phyloP scores from a whole-genome alignment of 2,329 filamentous ascomycete genomes.

The Mycogone perniciosa region DNA sequence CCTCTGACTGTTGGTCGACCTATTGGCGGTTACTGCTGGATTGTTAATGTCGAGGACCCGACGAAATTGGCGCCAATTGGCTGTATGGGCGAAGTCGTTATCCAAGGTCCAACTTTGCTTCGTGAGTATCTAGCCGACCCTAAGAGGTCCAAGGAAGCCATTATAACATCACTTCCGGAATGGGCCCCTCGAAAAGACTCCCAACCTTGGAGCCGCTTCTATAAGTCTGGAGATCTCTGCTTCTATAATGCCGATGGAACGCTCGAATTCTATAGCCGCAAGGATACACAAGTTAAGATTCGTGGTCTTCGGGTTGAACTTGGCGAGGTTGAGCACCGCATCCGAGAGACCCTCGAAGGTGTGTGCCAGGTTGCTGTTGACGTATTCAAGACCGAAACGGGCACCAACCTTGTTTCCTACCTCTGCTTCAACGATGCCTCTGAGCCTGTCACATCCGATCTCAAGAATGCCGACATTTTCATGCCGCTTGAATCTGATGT shows the following conservation, averaged over 20 bases:
- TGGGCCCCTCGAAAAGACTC: slow-evolving; percentile 1
- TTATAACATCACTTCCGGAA: background rate
- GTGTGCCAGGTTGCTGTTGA: slow-evolving; percentile 8
- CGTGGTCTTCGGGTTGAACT: slow-evolving; percentile 52
- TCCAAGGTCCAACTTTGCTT: slow-evolving; percentile 5
- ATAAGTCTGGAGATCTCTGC: slow-evolving; percentile 44
- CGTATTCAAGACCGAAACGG: slow-evolving; percentile 1
- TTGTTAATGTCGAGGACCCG: background rate
- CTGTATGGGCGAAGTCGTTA: slow-evolving; percentile 7
- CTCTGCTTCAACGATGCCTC: slow-evolving; percentile 2
- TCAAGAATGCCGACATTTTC: background rate
- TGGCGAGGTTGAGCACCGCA: slow-evolving; percentile 18
- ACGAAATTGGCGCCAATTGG: slow-evolving; percentile 6
- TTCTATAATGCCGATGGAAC: slow-evolving; percentile 33
- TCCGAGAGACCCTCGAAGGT: slow-evolving; percentile 2
- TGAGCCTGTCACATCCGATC: background rate
- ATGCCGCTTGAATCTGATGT: background rate
- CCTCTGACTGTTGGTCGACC: slow-evolving; percentile 3
- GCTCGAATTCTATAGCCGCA: slow-evolving; percentile 42
- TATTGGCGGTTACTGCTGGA: slow-evolving; percentile 6
- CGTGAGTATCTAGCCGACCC: slow-evolving; percentile 10
- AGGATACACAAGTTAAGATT: slow-evolving; percentile 53
- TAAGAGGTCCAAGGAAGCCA: background rate
- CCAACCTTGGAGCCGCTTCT: slow-evolving; percentile 20
- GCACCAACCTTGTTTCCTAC: slow-evolving; percentile 3